These are phyloP conservation scores for Neonectria magnoliae DNA, from an alignment of 2,329 filamentous ascomycete species.

Conservation along the genomic window DNA sequence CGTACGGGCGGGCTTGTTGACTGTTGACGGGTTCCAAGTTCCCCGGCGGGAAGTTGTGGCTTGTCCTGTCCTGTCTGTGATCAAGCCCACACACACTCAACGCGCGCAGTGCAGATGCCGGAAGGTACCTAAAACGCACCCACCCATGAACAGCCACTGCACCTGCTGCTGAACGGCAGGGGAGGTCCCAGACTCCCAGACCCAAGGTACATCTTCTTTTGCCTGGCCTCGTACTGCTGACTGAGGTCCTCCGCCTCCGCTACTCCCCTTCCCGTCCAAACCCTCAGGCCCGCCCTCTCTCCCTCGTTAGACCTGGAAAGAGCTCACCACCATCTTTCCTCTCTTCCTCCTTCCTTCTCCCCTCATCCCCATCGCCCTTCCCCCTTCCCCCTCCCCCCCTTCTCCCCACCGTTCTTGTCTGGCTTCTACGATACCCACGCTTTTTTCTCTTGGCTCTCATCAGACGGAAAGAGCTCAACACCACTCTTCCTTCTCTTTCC, in stretches of 20 bases:
- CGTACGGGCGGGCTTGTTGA: too few relatives aligned
- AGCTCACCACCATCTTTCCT: conserved; percentile 43
- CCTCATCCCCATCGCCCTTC: conserved; percentile 23
- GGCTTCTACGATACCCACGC: conserved; percentile 38
- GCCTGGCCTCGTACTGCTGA: conserved; percentile 29
- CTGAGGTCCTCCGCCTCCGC: conserved; percentile 33
- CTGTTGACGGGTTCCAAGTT: neutral
- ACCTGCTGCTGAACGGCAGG: neutral
- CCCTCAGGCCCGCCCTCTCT: conserved; percentile 26
- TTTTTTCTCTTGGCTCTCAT: conserved; percentile 24
- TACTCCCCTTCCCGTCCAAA: conserved; percentile 29
- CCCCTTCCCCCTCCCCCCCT: conserved; percentile 16
- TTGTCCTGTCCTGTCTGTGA: neutral
- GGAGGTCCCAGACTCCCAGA: neutral
- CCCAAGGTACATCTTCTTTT: conserved; percentile 27
- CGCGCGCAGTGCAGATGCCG: neutral
- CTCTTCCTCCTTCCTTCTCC: conserved; percentile 28
- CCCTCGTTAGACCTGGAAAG: conserved; percentile 44
- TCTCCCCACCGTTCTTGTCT: conserved; percentile 35
- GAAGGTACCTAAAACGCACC: neutral
- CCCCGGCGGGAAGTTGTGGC: neutral
- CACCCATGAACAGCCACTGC: neutral
- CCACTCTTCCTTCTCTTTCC: conserved; percentile 29
- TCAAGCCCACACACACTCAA: neutral
- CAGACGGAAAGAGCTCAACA: neutral